Percentiles rank a stretch among this genome's conserved stretches.
Evolutionary conservation across 306 rosid species (phyloP).

Genomic region (Gillenia trifoliata): DNA sequence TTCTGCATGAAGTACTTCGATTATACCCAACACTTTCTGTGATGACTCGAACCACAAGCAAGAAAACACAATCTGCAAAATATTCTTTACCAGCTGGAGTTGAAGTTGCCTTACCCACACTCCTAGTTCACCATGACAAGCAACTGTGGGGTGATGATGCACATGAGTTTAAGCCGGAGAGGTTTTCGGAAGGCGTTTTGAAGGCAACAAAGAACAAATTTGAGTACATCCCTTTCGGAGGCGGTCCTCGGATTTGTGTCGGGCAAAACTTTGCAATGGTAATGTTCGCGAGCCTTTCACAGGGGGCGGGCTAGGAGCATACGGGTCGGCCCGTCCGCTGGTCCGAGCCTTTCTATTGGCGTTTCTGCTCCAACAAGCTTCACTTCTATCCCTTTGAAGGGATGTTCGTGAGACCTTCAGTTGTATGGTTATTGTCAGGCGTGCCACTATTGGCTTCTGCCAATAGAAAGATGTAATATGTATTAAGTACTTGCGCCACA

Average conservation of each 20-base stretch:
- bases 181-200: conserved; percentile 15
- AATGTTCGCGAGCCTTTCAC: no score
- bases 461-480: no score
- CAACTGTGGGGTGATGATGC: conserved; percentile 46
- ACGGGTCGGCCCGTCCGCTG: no score
- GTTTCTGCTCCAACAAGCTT: no score
- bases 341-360: no score
- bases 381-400: no score
- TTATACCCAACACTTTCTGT: conserved; percentile 28
- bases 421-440: no score
- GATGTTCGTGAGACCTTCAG: no score
- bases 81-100: conserved; percentile 32
- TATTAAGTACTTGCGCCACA: no score
- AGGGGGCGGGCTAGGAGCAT: no score
- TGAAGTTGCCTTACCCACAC: neutral
- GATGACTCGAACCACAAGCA: neutral
- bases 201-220: neutral
- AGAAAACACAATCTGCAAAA: conserved; percentile 26
- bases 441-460: no score
- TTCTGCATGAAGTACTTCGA: conserved; percentile 59
- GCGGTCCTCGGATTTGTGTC: neutral
- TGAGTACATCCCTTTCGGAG: neutral
- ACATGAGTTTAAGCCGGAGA: conserved; percentile 34
- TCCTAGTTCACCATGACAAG: conserved; percentile 20
- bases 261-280: conserved; percentile 9